Conservation (phyloP, 306 rosid species). For the Carpinus fangiana region DNA sequence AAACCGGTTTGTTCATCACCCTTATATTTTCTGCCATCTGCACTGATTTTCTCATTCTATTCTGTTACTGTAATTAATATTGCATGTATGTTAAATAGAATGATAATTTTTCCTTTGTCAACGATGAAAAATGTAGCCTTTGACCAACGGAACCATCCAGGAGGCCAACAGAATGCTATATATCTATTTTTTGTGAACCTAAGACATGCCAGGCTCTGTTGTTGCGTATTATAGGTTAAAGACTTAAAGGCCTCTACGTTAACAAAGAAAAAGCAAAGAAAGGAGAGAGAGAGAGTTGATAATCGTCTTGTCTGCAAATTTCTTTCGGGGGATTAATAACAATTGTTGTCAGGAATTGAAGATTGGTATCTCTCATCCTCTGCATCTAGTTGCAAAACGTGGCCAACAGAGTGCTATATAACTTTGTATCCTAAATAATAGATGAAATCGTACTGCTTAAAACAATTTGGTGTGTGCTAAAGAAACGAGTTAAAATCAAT, state of each 20-base stretch:
- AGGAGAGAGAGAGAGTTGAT: too few species aligned
- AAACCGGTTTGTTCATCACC: constrained; percentile 69
- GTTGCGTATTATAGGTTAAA: background rate
- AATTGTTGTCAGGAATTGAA: background rate
- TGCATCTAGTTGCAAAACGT: background rate
- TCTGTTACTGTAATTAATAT: constrained; percentile 2
- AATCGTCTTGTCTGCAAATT: background rate
- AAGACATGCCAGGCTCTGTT: background rate
- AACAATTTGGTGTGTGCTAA: too few species aligned
- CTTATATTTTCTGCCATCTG: background rate
- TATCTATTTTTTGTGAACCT: background rate
- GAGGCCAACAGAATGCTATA: background rate
- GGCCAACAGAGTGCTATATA: background rate
- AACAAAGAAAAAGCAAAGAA: background rate
- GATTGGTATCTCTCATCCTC: background rate
- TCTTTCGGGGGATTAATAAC: background rate
- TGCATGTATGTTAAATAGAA: background rate
- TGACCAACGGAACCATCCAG: background rate
- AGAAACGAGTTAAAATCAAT: background rate
- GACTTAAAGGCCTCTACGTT: background rate
- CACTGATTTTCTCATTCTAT: background rate
- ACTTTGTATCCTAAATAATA: too few species aligned
- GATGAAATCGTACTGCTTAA: too few species aligned
- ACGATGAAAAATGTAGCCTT: background rate
- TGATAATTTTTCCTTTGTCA: background rate